Conservation (phyloP, 768 basidiomycete genomes). For the Gautieria morchelliformis region DNA sequence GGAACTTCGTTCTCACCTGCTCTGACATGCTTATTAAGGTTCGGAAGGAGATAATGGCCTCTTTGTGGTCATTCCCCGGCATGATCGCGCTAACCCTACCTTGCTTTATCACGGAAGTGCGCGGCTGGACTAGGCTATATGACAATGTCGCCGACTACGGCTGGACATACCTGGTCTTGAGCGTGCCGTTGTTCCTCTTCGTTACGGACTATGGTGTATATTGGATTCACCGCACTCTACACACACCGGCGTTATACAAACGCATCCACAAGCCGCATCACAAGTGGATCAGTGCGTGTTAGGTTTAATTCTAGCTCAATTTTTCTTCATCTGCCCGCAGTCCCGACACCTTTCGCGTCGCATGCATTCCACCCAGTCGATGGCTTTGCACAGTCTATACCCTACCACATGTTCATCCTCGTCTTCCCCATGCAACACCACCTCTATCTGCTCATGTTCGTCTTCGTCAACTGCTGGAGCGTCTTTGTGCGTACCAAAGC, state of each 20-base stretch:
- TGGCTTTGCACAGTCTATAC: conserved; percentile 88
- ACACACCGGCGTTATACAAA: conserved; percentile 83
- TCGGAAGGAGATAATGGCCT: conserved; percentile 58
- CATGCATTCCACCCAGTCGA: conserved; percentile 97
- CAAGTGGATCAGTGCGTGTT: conserved; percentile 85
- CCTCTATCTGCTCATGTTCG: conserved; percentile 78
- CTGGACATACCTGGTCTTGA: conserved; percentile 58
- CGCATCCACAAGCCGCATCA: conserved; percentile 94
- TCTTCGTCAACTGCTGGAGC: conserved; percentile 88
- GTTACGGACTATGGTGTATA: conserved; percentile 94
- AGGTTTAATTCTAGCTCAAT: background rate
- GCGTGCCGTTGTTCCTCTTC: conserved; percentile 65
- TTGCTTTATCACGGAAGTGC: conserved; percentile 88
- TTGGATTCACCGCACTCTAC: conserved; percentile 91
- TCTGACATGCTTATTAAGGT: background rate
- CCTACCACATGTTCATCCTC: conserved; percentile 89
- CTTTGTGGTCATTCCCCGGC: conserved; percentile 66
- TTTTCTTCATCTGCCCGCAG: conserved; percentile 29
- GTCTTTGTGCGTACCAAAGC: conserved; percentile 56
- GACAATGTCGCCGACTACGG: conserved; percentile 73
- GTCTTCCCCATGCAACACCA: conserved; percentile 84
- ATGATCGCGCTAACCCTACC: conserved; percentile 85
- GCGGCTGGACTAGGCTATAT: conserved; percentile 76
- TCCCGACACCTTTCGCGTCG: conserved; percentile 95
- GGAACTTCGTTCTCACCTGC: background rate